phyloP scores from a whole-genome alignment of 306 rosid species.

The Lithocarpus polystachyus region DNA sequence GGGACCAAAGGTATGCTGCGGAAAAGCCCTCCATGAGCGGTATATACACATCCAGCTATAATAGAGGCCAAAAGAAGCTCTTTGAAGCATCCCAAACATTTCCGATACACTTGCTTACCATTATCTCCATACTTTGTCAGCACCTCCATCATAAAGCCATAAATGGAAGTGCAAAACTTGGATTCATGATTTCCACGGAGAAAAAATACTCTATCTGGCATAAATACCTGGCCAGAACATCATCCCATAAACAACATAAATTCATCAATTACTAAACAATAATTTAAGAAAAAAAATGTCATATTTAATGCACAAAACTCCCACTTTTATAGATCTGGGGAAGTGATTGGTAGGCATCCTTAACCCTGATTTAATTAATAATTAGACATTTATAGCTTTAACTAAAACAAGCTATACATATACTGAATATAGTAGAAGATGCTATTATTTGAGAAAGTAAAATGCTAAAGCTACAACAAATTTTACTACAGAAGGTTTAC shows the following conservation, averaged over 20 bases:
- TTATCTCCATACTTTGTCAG: constrained; percentile 65
- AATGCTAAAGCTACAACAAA: no score
- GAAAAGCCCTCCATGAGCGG: constrained; percentile 91
- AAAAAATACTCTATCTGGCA: constrained; percentile 59
- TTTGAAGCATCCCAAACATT: constrained; percentile 89
- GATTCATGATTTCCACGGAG: constrained; percentile 91
- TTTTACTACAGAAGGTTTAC: no score
- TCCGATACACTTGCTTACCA: constrained; percentile 82
- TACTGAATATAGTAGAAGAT: no score
- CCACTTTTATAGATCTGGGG: no score
- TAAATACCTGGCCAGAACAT: constrained; percentile 44
- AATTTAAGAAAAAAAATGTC: no score
- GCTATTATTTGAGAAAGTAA: no score
- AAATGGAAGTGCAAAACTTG: constrained; percentile 82
- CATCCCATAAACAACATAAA: neutral
- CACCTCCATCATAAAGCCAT: constrained; percentile 84
- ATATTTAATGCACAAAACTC: no score
- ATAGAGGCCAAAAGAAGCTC: constrained; percentile 84
- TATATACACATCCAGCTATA: constrained; percentile 68
- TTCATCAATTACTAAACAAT: neutral
- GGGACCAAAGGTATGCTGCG: constrained; percentile 53
- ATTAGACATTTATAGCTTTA: neutral
- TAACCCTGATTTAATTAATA: no score
- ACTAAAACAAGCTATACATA: neutral
- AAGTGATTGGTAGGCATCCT: no score